Percentiles rank a stretch among this genome's conserved stretches.
Evolutionary conservation across 805 yeast species (phyloP).

Genomic region (Ogataea henricii): DNA sequence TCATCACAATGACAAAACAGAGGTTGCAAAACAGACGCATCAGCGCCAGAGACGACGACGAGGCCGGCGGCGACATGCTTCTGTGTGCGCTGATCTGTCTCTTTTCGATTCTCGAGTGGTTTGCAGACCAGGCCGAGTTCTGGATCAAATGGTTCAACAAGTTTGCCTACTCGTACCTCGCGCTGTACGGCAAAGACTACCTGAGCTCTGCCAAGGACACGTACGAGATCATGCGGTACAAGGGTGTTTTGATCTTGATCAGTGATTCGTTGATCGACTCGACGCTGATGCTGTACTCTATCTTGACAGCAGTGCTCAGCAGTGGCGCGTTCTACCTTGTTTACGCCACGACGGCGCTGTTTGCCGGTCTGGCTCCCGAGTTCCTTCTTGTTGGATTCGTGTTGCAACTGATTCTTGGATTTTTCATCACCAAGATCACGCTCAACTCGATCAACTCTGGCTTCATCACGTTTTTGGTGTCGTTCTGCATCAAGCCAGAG

Average conservation of each 20-base stretch:
- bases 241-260: conserved; percentile 82
- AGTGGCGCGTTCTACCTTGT: conserved; percentile 30
- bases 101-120: conserved; percentile 67
- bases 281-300: conserved; percentile 73
- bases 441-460: conserved; percentile 80
- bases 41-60: conserved; percentile 48
- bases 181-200: conserved; percentile 82
- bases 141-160: conserved; percentile 81
- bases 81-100: conserved; percentile 51
- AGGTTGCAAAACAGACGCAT: conserved; percentile 32
- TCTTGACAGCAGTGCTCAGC: conserved; percentile 56
- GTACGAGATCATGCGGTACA: conserved; percentile 70
- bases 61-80: conserved; percentile 51
- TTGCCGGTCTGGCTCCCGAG: conserved; percentile 28
- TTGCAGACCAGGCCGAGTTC: conserved; percentile 37
- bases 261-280: conserved; percentile 83
- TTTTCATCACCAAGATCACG: conserved; percentile 73
- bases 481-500: conserved; percentile 83
- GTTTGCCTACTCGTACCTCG: conserved; percentile 85
- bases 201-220: conserved; percentile 78
- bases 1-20: conserved; percentile 52
- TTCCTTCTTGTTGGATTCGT: conserved; percentile 30
- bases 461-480: conserved; percentile 79
- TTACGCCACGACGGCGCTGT: conserved; percentile 16
- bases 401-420: conserved; percentile 57